Evolutionary conservation across 179 eudicot species (phyloP).

Genomic region (Vitellaria paradoxa): DNA sequence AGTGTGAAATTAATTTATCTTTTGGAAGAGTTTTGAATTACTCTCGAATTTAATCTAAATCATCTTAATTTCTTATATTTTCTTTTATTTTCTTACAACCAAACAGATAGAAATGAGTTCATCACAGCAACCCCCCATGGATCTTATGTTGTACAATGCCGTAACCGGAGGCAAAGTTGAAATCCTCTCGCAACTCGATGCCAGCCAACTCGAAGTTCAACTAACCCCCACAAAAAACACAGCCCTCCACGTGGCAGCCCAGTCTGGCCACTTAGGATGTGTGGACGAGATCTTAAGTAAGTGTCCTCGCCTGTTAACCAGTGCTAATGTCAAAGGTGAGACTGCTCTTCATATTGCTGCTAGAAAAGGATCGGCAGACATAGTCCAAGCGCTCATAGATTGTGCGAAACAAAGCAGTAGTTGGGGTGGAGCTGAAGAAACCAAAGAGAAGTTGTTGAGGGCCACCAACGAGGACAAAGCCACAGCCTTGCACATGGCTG

Average conservation of each 20-base stretch:
- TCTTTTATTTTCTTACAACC: no score
- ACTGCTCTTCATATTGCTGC: neutral
- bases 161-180: neutral
- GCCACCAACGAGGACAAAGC: neutral
- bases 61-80: no score
- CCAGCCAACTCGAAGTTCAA: neutral
- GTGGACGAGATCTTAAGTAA: neutral
- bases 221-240: neutral
- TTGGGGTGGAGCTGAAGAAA: neutral
- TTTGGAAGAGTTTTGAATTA: no score
- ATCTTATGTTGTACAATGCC: no score
- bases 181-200: neutral
- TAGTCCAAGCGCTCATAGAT: constrained; percentile 4
- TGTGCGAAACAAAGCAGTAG: neutral
- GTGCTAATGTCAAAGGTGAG: neutral
- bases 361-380: neutral
- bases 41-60: no score
- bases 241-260: constrained; percentile 1
- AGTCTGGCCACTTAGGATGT: neutral
- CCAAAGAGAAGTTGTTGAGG: neutral
- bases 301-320: neutral
- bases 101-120: no score
- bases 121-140: no score
- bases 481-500: constrained; percentile 22
- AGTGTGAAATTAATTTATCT: no score